Evolutionary conservation across 2,329 filamentous ascomycete species (phyloP).

Genomic region (Exserohilum rostratum): DNA sequence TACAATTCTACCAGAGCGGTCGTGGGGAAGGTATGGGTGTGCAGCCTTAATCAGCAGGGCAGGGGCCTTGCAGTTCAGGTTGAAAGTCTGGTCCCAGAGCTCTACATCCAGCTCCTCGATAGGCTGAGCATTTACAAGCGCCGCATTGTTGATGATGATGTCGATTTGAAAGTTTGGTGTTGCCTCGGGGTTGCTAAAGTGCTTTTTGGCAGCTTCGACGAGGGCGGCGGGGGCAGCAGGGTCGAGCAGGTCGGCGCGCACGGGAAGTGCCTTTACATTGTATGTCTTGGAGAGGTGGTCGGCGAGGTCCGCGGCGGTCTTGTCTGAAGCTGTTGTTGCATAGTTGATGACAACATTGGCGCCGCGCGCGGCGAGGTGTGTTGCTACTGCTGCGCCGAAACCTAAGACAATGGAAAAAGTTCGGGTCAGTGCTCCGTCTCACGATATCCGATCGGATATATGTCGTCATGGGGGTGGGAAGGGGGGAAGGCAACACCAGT

Average conservation of each 20-base stretch:
- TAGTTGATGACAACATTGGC: slow-evolving; percentile 13
- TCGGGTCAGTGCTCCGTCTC: not conserved
- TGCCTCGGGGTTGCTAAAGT: slow-evolving; percentile 6
- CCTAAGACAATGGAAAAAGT: not conserved
- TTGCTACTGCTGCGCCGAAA: slow-evolving; percentile 13
- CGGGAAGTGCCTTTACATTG: slow-evolving; percentile 10
- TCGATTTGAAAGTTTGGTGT: slow-evolving; percentile 10
- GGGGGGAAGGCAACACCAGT: too few relatives aligned
- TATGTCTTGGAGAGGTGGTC: slow-evolving; percentile 12
- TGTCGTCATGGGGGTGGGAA: not conserved
- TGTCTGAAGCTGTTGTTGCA: slow-evolving; percentile 6
- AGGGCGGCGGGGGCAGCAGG: slow-evolving; percentile 9
- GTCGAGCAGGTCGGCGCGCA: slow-evolving; percentile 12
- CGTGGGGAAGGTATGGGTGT: slow-evolving; percentile 8
- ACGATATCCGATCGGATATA: not conserved
- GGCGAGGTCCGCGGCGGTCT: slow-evolving; percentile 8
- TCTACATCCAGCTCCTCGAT: slow-evolving; percentile 11
- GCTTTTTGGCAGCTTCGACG: slow-evolving; percentile 7
- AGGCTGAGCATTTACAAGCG: slow-evolving; percentile 10
- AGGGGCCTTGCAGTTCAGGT: slow-evolving; percentile 13
- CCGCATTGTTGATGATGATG: slow-evolving; percentile 13
- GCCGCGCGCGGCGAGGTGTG: slow-evolving; percentile 9
- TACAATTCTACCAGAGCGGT: slow-evolving; percentile 11
- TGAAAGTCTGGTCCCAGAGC: slow-evolving; percentile 13
- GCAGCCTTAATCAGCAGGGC: slow-evolving; percentile 11